Conservation (phyloP, 345 rosid genomes). For the Cardamine chenopodiifolia region DNA sequence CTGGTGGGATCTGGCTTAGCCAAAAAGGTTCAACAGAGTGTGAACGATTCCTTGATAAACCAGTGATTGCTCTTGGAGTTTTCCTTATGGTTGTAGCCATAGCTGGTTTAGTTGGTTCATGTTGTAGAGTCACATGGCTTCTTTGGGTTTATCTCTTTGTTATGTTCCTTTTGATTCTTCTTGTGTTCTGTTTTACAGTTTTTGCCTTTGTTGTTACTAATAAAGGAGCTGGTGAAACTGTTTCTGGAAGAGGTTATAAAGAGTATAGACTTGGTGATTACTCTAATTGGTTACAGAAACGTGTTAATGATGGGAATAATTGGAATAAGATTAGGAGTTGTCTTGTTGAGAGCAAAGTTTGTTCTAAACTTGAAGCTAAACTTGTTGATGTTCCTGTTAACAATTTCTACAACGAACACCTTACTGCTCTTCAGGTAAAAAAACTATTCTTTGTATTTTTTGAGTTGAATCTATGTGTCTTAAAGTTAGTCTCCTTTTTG, state of each 20-base stretch:
- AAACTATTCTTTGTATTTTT: background rate
- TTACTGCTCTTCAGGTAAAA: constrained; percentile 68
- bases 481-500: constrained; percentile 8
- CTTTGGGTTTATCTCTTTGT: constrained; percentile 85
- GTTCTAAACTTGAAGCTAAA: constrained; percentile 49
- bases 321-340: constrained; percentile 86
- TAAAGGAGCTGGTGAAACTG: constrained; percentile 76
- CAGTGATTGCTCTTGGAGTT: constrained; percentile 70
- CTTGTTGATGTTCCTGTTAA: constrained; percentile 33
- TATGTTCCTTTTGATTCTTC: constrained; percentile 77
- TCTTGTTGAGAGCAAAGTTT: constrained; percentile 65
- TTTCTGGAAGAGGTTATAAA: constrained; percentile 68
- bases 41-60: constrained; percentile 79
- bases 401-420: constrained; percentile 43
- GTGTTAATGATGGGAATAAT: constrained; percentile 56
- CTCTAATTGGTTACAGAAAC: constrained; percentile 76
- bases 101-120: constrained; percentile 86
- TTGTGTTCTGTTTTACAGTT: constrained; percentile 70
- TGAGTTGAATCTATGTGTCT: background rate
- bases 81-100: constrained; percentile 81
- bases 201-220: constrained; percentile 88
- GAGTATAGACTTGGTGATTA: constrained; percentile 82
- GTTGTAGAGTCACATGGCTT: constrained; percentile 84
- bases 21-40: constrained; percentile 71
- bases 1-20: constrained; percentile 83